These are phyloP conservation scores for Podospora tetraspora DNA, from an alignment of 495 filamentous ascomycete genomes.

Conservation along the genomic window DNA sequence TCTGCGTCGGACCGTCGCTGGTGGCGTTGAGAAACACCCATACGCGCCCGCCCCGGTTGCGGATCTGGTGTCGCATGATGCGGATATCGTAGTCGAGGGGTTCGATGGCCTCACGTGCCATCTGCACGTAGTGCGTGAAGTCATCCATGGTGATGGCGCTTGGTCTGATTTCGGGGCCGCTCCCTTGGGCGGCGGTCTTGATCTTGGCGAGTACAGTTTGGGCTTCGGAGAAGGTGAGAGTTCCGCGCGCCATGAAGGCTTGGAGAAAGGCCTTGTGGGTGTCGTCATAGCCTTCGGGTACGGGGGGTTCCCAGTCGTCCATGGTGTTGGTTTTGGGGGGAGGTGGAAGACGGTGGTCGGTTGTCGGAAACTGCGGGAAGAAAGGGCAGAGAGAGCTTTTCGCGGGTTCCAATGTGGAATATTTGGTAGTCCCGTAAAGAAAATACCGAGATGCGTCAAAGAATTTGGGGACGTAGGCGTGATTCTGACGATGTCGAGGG, in stretches of 20 bases:
- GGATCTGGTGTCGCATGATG: conserved; percentile 58
- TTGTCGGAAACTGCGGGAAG: background rate
- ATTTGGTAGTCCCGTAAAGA: background rate
- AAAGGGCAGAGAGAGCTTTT: background rate
- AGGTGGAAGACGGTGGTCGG: background rate
- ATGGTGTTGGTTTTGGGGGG: conserved; percentile 1
- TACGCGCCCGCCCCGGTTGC: conserved; percentile 39
- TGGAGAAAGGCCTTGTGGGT: conserved; percentile 90
- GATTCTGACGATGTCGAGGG: background rate
- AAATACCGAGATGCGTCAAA: background rate
- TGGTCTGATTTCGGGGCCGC: conserved; percentile 16
- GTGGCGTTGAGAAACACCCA: conserved; percentile 87
- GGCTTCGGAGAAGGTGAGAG: conserved; percentile 68
- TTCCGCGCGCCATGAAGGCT: conserved; percentile 73
- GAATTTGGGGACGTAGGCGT: background rate
- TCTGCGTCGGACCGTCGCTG: conserved; percentile 74
- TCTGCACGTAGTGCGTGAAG: conserved; percentile 61
- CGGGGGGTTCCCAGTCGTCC: background rate
- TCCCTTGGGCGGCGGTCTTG: conserved; percentile 44
- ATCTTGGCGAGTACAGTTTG: conserved; percentile 73
- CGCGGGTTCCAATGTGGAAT: background rate
- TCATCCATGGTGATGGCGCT: conserved; percentile 63
- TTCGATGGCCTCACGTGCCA: conserved; percentile 65
- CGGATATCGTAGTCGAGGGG: conserved; percentile 84
- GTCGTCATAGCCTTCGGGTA: conserved; percentile 41